Base-by-base conservation (phyloP, 2,329 filamentous ascomycete genomes). In the Colletotrichum abscissum region DNA sequence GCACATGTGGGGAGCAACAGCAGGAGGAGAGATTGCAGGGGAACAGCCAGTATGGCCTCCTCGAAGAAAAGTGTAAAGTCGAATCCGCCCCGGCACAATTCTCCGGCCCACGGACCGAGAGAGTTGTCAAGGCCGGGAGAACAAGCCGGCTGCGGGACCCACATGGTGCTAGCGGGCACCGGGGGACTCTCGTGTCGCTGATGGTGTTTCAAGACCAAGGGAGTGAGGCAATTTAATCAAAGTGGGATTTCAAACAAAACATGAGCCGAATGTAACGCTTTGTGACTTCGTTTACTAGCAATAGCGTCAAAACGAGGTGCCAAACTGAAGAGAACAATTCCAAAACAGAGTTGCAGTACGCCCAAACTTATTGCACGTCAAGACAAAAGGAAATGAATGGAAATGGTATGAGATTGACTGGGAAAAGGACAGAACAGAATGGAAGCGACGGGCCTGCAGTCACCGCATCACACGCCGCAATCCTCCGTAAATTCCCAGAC, bases 41-140 rank as follows among this genome's bases (percentile, higher is more conserved):
- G 66, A 35, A 79, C 54, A 7, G 75, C 76, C 30, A 80, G 74
- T 24, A 80, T 73, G 56, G 69, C 71, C 63, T 80, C 77, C 57
- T 80, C 77, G 64, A 79, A 80, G 3, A 80, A 70, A 11, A 80
- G 73, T 7, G 79, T 79, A 58, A 80, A 79, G 71, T 80, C 78
- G 72, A 78, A 79, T 56, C 78, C 78, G n/a, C 63, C 73, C n/a
- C 76, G 75, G 62, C 78, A 80, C 42, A 60, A n/a, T 4, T 54
- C 46, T 60, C 73, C 73, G 62, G 73, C 69, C 69, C 73, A 74
- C 52, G 73, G 70, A 30, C 69, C 73, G 69, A 74, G 63, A 12
- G 69, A 73, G 54, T 69, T 55, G 56, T 73, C 73, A 22, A 65
- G 30, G 26, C 64, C 69, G 73, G 64, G 16, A 38, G 64, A 52